phyloP scores from a whole-genome alignment of 192 early-diverging fungal species.

The Jimgerdemannia flammicorona region DNA sequence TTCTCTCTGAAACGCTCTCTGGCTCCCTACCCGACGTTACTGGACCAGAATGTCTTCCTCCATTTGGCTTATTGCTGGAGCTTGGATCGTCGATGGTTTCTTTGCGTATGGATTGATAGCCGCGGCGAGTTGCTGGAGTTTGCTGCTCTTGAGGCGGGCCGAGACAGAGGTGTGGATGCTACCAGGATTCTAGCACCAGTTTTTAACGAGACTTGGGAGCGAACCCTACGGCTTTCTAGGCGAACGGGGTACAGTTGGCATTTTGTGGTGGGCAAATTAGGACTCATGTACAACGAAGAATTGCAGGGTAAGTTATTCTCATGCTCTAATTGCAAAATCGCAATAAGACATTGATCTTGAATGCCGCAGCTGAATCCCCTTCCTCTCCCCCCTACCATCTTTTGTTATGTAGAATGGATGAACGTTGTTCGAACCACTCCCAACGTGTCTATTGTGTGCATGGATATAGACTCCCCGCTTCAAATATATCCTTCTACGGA shows the following conservation, averaged over 20 bases:
- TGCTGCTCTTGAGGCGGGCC: conserved; percentile 18
- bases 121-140: conserved; percentile 47
- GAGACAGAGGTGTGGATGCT: background rate
- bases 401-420: conserved; percentile 24
- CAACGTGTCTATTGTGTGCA: conserved; percentile 21
- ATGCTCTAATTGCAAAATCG: no score
- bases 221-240: conserved; percentile 31
- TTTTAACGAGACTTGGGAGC: conserved; percentile 42
- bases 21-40: conserved; percentile 18
- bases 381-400: no score
- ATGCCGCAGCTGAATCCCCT: no score
- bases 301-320: conserved; percentile 22
- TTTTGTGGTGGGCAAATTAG: conserved; percentile 47
- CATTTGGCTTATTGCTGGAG: conserved; percentile 49
- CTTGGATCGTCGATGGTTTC: conserved; percentile 45
- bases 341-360: no score
- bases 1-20: conserved; percentile 31
- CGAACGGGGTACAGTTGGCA: conserved; percentile 40
- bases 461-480: conserved; percentile 31
- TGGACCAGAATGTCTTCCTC: conserved; percentile 36
- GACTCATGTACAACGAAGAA: conserved; percentile 41
- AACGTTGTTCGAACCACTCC: conserved; percentile 15
- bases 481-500: conserved; percentile 8
- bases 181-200: conserved; percentile 1
- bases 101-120: conserved; percentile 48